Percentiles rank a stretch among this genome's conserved stretches.
Evolutionary conservation across 345 rosid genomes (phyloP).

Genomic region (Diplotaxis tenuifolia): DNA sequence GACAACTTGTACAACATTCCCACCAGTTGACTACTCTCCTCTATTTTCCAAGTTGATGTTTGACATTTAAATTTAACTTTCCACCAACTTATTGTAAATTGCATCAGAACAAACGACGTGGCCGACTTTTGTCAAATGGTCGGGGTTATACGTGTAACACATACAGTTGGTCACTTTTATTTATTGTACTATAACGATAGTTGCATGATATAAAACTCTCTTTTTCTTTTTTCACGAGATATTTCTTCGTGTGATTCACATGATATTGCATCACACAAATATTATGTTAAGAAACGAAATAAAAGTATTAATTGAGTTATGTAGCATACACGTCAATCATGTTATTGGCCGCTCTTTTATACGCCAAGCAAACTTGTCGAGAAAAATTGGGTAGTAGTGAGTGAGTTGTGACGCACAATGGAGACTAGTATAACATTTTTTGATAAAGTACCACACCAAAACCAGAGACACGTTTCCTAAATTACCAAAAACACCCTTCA

Average conservation of each 20-base stretch:
- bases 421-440: slow-evolving; percentile 11
- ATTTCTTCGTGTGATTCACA: neutral
- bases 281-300: neutral
- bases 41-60: slow-evolving; percentile 9
- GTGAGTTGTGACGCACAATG: slow-evolving; percentile 28
- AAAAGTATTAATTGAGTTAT: neutral
- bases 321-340: slow-evolving; percentile 13
- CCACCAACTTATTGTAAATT: neutral
- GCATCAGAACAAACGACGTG: neutral
- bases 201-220: neutral
- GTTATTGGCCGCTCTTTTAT: slow-evolving; percentile 1
- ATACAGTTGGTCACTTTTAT: neutral
- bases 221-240: neutral
- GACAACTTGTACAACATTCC: neutral
- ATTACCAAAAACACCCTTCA: slow-evolving; percentile 25
- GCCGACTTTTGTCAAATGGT: neutral
- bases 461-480: slow-evolving; percentile 17
- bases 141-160: neutral
- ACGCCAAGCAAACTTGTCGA: slow-evolving; percentile 27
- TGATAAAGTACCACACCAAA: slow-evolving; percentile 28
- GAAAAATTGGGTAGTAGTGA: slow-evolving; percentile 1
- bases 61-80: slow-evolving; percentile 1
- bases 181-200: neutral
- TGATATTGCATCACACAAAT: neutral
- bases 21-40: neutral